Evolutionary conservation across 2,329 filamentous ascomycete species (phyloP).

Genomic region (Aureobasidium sp.): DNA sequence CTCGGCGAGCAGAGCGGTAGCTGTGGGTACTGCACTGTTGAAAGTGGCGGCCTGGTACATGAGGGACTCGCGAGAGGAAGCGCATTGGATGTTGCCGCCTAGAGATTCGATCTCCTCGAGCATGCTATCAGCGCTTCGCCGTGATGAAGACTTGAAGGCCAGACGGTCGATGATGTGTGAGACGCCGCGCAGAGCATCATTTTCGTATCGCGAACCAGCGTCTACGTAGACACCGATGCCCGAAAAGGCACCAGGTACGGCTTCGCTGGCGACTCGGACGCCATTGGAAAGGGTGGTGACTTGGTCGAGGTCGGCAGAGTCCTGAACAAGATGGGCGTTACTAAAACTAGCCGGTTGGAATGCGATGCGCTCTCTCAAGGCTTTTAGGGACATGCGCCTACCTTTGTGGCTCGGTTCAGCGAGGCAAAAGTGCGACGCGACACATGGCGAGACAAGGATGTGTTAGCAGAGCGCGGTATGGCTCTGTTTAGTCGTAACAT

Average conservation of each 20-base stretch:
- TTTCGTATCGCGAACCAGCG: constrained; percentile 90
- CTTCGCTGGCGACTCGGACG: constrained; percentile 87
- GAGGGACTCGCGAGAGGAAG: constrained; percentile 85
- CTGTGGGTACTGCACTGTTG: constrained; percentile 79
- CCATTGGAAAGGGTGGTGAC: constrained; percentile 89
- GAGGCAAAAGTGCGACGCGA: constrained; percentile 2
- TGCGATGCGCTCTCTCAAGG: not conserved
- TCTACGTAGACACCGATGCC: constrained; percentile 95
- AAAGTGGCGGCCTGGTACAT: constrained; percentile 99
- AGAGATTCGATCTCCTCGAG: constrained; percentile 78
- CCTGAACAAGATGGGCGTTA: constrained; percentile 37
- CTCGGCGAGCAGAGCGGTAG: constrained; percentile 79
- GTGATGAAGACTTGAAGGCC: constrained; percentile 81
- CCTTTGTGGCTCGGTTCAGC: not conserved
- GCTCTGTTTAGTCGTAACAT: constrained; percentile 5
- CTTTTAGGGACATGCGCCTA: not conserved
- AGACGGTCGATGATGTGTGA: constrained; percentile 95
- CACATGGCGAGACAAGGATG: not conserved
- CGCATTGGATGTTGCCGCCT: constrained; percentile 94
- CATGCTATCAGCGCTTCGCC: constrained; percentile 70
- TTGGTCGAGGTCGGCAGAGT: constrained; percentile 77
- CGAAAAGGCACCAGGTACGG: constrained; percentile 86
- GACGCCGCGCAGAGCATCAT: constrained; percentile 71
- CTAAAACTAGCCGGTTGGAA: constrained; percentile 7
- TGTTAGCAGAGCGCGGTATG: not conserved